Evolutionary conservation across 371 early-diverging fungal genomes (phyloP).

Genomic region (Gilbertella persicaria): DNA sequence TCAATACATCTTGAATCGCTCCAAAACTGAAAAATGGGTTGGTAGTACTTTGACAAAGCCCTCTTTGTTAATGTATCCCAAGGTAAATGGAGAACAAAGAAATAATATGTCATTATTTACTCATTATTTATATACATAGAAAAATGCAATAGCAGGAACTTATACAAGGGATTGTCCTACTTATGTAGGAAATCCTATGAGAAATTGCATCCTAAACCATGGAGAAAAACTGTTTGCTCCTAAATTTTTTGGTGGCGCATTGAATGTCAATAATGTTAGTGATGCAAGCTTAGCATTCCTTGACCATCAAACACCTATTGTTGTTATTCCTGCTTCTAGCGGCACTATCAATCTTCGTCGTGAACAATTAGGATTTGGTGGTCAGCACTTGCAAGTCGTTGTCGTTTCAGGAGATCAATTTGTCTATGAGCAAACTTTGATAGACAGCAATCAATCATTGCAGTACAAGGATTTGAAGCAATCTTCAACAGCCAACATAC

Average conservation of each 20-base stretch:
- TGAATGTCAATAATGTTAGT: neutral
- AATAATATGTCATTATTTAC: too few species aligned
- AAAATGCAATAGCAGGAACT: too few species aligned
- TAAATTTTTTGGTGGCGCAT: neutral
- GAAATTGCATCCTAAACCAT: too few species aligned
- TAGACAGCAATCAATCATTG: too few species aligned
- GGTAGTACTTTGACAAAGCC: slow-evolving; percentile 57
- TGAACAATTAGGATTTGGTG: slow-evolving; percentile 21
- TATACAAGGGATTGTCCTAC: too few species aligned
- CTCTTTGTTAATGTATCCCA: slow-evolving; percentile 47
- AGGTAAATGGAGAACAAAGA: slow-evolving; percentile 29
- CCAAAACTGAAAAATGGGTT: slow-evolving; percentile 49
- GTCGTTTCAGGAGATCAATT: slow-evolving; percentile 37
- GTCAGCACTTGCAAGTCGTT: slow-evolving; percentile 32
- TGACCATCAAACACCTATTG: slow-evolving; percentile 22
- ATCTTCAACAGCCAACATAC: slow-evolving; percentile 26
- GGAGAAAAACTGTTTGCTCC: too few species aligned
- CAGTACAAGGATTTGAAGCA: slow-evolving; percentile 8
- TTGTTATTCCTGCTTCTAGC: slow-evolving; percentile 11
- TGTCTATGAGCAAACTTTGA: slow-evolving; percentile 12
- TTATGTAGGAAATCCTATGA: too few species aligned
- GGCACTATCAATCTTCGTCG: slow-evolving; percentile 25
- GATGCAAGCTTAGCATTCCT: slow-evolving; percentile 26
- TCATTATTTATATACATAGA: too few species aligned
- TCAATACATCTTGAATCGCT: slow-evolving; percentile 57